Evolutionary conservation across 2,329 filamentous ascomycete genomes (phyloP).

Genomic region (Calycina herbarum): DNA sequence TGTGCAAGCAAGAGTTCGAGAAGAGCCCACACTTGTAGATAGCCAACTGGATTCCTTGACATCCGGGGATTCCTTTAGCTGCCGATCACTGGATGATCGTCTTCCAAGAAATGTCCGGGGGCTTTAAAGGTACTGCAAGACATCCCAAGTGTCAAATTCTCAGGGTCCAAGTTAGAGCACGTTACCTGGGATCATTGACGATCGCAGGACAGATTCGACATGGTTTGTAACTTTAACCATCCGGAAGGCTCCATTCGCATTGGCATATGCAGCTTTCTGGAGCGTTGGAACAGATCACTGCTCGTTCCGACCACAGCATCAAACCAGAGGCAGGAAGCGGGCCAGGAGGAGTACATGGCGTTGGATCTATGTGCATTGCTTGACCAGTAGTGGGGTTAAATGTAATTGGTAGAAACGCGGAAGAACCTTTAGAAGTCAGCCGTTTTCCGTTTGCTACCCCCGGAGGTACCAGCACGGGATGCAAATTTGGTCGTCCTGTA

Average conservation of each 20-base stretch:
- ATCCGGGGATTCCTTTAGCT: neutral
- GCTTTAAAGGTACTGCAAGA: neutral
- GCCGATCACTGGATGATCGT: neutral
- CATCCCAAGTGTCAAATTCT: neutral
- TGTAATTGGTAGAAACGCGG: neutral
- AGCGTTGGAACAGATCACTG: neutral
- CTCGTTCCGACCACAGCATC: neutral
- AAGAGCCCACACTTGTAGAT: neutral
- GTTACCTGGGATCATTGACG: neutral
- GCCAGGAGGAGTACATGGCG: neutral
- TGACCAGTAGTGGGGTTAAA: neutral
- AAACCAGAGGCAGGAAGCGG: neutral
- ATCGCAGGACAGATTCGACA: neutral
- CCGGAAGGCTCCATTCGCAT: conserved; percentile 7
- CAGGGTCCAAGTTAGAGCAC: neutral
- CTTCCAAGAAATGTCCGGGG: neutral
- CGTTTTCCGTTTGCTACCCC: neutral
- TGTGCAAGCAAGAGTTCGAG: neutral
- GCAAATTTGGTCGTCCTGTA: neutral
- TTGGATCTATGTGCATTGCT: too few relatives aligned
- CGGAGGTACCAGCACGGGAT: neutral
- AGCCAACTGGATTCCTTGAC: neutral
- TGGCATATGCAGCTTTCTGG: neutral
- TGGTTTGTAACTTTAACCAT: neutral
- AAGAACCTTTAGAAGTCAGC: neutral